A percentile compares a stretch with the other conserved stretches of the same genome.
Conservation (phyloP, 2,329 filamentous ascomycete genomes). For the Penicillium concentricum region DNA sequence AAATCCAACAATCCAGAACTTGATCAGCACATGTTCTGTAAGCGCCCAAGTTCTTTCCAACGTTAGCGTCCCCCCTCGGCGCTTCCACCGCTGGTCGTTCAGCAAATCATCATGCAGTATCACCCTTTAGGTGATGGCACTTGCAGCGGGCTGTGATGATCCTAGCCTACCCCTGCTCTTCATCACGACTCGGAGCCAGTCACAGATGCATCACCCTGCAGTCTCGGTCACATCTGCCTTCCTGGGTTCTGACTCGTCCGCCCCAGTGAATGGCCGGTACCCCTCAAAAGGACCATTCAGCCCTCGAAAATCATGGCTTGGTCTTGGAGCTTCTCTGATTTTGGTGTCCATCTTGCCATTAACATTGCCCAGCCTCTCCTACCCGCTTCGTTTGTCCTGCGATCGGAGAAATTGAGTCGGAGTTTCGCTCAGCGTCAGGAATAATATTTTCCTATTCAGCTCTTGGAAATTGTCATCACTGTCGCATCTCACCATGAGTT, state of each 20-base stretch:
- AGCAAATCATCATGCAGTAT: slow-evolving; percentile 27
- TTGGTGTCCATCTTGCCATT: slow-evolving; percentile 8
- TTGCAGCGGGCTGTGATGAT: slow-evolving; percentile 32
- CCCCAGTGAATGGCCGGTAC: slow-evolving; percentile 19
- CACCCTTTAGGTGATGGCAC: slow-evolving; percentile 29
- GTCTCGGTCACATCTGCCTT: slow-evolving; percentile 32
- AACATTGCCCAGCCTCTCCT: neutral
- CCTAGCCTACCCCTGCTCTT: slow-evolving; percentile 19
- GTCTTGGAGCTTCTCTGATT: slow-evolving; percentile 20
- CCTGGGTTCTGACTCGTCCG: slow-evolving; percentile 29
- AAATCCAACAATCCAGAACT: neutral
- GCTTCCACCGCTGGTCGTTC: slow-evolving; percentile 26
- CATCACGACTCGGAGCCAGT: slow-evolving; percentile 11
- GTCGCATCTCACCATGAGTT: slow-evolving; percentile 26
- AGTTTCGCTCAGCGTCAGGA: neutral
- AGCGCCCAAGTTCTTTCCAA: slow-evolving; percentile 25
- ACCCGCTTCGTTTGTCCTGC: neutral
- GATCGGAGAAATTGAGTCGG: neutral
- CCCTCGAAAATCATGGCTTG: slow-evolving; percentile 24
- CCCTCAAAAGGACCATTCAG: slow-evolving; percentile 34
- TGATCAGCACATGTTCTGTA: slow-evolving; percentile 12
- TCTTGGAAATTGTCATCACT: slow-evolving; percentile 4
- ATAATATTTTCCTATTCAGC: neutral
- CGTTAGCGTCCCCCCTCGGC: slow-evolving; percentile 30
- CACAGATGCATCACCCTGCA: slow-evolving; percentile 24